phyloP scores from a whole-genome alignment of 805 yeast species.

The Myxozyma melibiosi region DNA sequence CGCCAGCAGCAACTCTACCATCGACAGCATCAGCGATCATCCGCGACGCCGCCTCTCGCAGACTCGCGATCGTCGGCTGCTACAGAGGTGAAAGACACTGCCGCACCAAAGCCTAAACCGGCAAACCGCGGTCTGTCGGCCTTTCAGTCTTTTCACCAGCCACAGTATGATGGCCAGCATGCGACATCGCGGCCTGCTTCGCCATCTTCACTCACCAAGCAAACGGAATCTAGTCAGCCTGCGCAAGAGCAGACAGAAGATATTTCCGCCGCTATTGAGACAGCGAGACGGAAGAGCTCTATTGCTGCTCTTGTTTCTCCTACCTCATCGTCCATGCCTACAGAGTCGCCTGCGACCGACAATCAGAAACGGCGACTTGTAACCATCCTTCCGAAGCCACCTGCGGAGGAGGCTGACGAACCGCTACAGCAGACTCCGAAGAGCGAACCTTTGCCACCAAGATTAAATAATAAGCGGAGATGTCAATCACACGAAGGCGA shows the following conservation, averaged over 20 bases:
- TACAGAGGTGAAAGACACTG: neutral
- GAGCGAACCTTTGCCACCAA: too few species aligned
- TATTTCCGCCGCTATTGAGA: neutral
- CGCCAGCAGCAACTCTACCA: constrained; percentile 20
- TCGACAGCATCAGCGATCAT: constrained; percentile 5
- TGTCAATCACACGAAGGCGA: too few species aligned
- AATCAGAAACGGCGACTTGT: too few species aligned
- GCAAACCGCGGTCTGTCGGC: neutral
- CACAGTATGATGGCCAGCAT: constrained; percentile 17
- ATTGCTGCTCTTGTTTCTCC: constrained; percentile 14
- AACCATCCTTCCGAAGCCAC: too few species aligned
- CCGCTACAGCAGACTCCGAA: too few species aligned
- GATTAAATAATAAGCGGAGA: too few species aligned
- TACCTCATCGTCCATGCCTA: neutral
- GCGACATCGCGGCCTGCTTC: constrained; percentile 4
- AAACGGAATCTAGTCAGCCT: neutral
- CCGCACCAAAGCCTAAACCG: neutral
- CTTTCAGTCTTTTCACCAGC: constrained; percentile 6
- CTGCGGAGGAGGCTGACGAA: too few species aligned
- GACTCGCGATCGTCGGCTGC: neutral
- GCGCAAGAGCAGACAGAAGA: neutral
- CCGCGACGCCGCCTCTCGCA: neutral
- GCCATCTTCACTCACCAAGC: neutral
- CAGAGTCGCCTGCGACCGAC: too few species aligned
- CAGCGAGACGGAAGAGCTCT: constrained; percentile 6